Evolutionary conservation across 2,329 filamentous ascomycete species (phyloP).

Genomic region (Teratosphaeria viscida): DNA sequence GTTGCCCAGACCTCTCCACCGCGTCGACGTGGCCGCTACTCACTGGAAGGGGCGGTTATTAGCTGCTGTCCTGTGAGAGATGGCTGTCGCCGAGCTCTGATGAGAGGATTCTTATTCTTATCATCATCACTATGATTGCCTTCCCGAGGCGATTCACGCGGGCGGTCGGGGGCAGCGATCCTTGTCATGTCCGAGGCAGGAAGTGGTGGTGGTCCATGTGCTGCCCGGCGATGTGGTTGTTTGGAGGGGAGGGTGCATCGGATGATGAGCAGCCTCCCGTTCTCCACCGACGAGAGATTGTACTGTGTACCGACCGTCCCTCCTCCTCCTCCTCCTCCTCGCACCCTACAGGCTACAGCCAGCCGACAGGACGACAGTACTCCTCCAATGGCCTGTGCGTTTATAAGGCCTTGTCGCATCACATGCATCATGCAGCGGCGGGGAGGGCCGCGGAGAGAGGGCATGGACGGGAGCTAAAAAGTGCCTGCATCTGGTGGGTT

Average conservation of each 20-base stretch:
- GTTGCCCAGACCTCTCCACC: slow-evolving; percentile 18
- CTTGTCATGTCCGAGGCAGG: background rate
- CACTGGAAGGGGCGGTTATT: slow-evolving; percentile 16
- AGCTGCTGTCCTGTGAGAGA: slow-evolving; percentile 5
- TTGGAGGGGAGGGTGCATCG: background rate
- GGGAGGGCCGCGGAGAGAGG: slow-evolving; percentile 1
- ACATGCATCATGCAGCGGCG: slow-evolving; percentile 9
- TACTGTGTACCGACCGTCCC: too few relatives aligned
- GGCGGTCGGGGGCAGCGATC: background rate
- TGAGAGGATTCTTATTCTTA: background rate
- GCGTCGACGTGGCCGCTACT: slow-evolving; percentile 18
- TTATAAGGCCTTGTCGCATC: slow-evolving; percentile 7
- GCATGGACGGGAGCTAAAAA: slow-evolving; percentile 1
- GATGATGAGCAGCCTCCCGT: too few relatives aligned
- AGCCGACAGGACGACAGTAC: background rate
- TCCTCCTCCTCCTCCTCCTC: too few relatives aligned
- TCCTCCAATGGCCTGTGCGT: background rate
- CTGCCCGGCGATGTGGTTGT: background rate
- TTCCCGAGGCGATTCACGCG: background rate
- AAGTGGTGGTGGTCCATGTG: background rate
- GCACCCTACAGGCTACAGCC: too few relatives aligned
- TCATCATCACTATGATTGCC: background rate
- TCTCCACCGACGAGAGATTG: too few relatives aligned
- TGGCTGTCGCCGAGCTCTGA: slow-evolving; percentile 3
- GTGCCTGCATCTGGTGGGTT: slow-evolving; percentile 1